Evolutionary conservation across 768 basidiomycete species (phyloP).

Genomic region (Mycena metata): DNA sequence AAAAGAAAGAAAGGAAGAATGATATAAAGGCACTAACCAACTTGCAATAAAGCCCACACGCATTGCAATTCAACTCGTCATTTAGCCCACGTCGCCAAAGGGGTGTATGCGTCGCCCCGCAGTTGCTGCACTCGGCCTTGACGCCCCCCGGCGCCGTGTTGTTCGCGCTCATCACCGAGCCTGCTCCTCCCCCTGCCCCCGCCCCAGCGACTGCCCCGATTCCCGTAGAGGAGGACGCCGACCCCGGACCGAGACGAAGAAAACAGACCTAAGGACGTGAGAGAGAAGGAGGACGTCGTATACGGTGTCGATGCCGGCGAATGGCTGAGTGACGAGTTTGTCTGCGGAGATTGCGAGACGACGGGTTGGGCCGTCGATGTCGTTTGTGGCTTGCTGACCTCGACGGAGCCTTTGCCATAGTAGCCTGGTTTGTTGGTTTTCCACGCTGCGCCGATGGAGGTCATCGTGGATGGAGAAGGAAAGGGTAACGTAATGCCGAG

Average conservation of each 20-base stretch:
- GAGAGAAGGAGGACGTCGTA: conserved; percentile 85
- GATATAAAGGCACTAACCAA: conserved; percentile 67
- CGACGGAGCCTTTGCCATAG: conserved; percentile 76
- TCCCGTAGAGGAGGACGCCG: conserved; percentile 30
- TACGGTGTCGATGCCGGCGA: conserved; percentile 84
- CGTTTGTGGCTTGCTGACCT: conserved; percentile 56
- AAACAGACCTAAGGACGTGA: too few relatives aligned
- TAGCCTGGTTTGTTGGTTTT: conserved; percentile 58
- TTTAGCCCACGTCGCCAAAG: conserved; percentile 90
- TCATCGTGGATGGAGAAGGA: too few relatives aligned
- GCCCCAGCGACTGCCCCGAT: background rate
- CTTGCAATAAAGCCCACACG: conserved; percentile 90
- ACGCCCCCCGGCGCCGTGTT: conserved; percentile 67
- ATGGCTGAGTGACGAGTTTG: conserved; percentile 70
- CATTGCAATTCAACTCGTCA: conserved; percentile 92
- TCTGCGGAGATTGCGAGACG: conserved; percentile 70
- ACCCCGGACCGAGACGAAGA: too few relatives aligned
- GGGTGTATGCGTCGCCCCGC: conserved; percentile 90
- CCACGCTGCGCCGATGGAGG: background rate
- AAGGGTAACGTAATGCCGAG: too few relatives aligned
- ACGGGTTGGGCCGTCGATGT: conserved; percentile 70
- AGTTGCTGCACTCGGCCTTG: conserved; percentile 91
- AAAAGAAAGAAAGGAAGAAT: background rate
- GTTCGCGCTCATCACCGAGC: background rate
- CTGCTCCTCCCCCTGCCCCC: background rate